phyloP scores from a whole-genome alignment of 2,329 filamentous ascomycete species.

The Penicillium hordei region DNA sequence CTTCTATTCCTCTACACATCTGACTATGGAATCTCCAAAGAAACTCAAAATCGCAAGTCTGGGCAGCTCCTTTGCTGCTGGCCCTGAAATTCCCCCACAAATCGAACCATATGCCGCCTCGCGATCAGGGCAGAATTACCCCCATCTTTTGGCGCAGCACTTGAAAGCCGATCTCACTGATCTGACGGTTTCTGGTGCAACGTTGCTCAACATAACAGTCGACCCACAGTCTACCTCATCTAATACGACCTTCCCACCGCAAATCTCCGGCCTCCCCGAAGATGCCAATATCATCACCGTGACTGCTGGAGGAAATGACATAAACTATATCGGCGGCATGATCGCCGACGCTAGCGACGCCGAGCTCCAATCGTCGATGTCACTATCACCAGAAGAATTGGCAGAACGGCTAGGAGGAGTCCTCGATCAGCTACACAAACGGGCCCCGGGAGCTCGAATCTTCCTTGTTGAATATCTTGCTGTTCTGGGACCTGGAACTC shows the following conservation, averaged over 20 bases:
- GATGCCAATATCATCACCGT: constrained; percentile 18
- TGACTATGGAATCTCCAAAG: not conserved
- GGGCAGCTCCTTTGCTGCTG: constrained; percentile 20
- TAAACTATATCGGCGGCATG: constrained; percentile 20
- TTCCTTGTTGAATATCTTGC: constrained; percentile 20
- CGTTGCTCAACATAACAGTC: constrained; percentile 17
- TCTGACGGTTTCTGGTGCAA: constrained; percentile 17
- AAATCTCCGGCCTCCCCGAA: constrained; percentile 12
- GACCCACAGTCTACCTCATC: constrained; percentile 9
- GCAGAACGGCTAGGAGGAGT: constrained; percentile 9
- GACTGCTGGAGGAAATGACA: constrained; percentile 19
- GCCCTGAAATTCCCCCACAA: constrained; percentile 18
- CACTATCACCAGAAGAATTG: constrained; percentile 8
- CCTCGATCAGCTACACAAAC: constrained; percentile 14
- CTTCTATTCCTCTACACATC: not conserved
- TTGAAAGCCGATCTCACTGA: constrained; percentile 18
- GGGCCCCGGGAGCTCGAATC: constrained; percentile 12
- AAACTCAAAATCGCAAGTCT: constrained; percentile 16
- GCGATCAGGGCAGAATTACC: constrained; percentile 20
- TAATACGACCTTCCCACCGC: constrained; percentile 9
- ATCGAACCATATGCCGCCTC: constrained; percentile 10
- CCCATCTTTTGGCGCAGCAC: constrained; percentile 14
- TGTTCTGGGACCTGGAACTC: constrained; percentile 14
- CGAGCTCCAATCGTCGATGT: not conserved
- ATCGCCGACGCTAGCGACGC: constrained; percentile 10